Evolutionary conservation across 163 green algal genomes (phyloP), one percentile per base, ranked within the genome.

Genomic region (Coccomyxa subellipsoidea): DNA sequence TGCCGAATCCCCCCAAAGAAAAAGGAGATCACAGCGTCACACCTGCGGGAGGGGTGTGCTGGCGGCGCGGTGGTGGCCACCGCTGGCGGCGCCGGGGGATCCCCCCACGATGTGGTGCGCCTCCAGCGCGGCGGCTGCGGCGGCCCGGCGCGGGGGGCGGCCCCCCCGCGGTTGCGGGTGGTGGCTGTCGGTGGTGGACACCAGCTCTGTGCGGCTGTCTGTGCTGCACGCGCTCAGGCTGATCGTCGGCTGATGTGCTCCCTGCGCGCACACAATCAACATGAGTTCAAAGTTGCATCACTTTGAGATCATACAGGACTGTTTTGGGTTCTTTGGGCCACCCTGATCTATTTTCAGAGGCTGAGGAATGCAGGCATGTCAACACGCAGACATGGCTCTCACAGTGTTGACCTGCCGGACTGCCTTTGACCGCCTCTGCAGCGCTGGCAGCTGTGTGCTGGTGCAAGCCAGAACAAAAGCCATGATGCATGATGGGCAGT

Each of bases 161-260:
- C 47, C 47, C 47, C 21, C 47, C 47, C 47, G 70, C n/a, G 32
- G 70, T 8, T 23, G 7, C 70, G 31, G 31, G 32, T 15, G 8
- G 70, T 25, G 70, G 31, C 70, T 73, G 66, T 73, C 66, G 66
- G 66, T 34, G 27, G 70, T 77, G 70, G 70, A 38, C 32, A 27
- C 70, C 2, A 47, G 18, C 27, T 77, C 70, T 1, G 31, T 8
- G 27, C 34, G 31, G 70, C 70, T 77, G 32, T 77, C 70, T 8
- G 70, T 40, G 32, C 32, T 77, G 70, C 70, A 77, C 27, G 32
- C 32, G 70, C 70, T 77, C 32, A 40, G 70, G 70, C 66, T 35
- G 66, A 34, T 73, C 66, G n/a, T 34, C 29, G 29, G 29, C 66
- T 23, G 29, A 18, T 27, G 7, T 35, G 66, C 66, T 35, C 66